Percentiles rank a stretch among this genome's conserved stretches.
Conservation (phyloP, 2,329 filamentous ascomycete genomes). For the Colletotrichum sansevieriae region DNA sequence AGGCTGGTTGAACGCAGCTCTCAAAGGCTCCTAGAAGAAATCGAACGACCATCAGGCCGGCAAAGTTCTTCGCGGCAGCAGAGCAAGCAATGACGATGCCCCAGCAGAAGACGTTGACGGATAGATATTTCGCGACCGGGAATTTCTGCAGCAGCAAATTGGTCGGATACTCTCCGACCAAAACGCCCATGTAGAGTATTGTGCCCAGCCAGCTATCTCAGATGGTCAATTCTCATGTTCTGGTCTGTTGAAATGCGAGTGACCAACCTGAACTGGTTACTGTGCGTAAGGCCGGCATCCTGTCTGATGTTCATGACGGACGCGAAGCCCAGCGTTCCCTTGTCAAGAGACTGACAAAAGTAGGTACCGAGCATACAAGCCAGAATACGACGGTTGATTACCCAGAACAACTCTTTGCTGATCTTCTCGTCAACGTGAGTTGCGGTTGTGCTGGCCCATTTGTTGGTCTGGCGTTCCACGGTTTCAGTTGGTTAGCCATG, state of each 20-base stretch:
- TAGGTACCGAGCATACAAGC: constrained; percentile 66
- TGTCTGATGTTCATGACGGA: constrained; percentile 66
- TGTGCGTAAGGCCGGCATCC: constrained; percentile 53
- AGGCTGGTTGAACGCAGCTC: constrained; percentile 55
- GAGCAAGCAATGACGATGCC: constrained; percentile 55
- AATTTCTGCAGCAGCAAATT: constrained; percentile 66
- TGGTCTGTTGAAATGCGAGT: too few relatives aligned
- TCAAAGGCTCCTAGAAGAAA: constrained; percentile 44
- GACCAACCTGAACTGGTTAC: constrained; percentile 42
- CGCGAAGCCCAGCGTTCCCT: constrained; percentile 55
- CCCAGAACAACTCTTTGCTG: constrained; percentile 63
- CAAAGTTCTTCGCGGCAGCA: constrained; percentile 35
- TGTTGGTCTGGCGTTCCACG: constrained; percentile 10
- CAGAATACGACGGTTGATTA: constrained; percentile 62
- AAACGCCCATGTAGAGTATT: constrained; percentile 69
- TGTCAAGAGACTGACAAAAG: constrained; percentile 54
- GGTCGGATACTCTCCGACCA: constrained; percentile 71
- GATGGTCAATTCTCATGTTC: constrained; percentile 56
- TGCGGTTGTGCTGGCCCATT: constrained; percentile 19
- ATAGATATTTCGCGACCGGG: constrained; percentile 26
- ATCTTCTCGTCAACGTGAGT: constrained; percentile 63
- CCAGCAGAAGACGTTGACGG: constrained; percentile 56
- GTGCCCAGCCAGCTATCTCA: constrained; percentile 64
- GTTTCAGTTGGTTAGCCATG: not conserved
- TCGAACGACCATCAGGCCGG: constrained; percentile 38